Percentiles rank a stretch among this genome's conserved stretches.
Conservation (phyloP, 2,329 filamentous ascomycete genomes). For the Phyllosticta capitalensis region DNA sequence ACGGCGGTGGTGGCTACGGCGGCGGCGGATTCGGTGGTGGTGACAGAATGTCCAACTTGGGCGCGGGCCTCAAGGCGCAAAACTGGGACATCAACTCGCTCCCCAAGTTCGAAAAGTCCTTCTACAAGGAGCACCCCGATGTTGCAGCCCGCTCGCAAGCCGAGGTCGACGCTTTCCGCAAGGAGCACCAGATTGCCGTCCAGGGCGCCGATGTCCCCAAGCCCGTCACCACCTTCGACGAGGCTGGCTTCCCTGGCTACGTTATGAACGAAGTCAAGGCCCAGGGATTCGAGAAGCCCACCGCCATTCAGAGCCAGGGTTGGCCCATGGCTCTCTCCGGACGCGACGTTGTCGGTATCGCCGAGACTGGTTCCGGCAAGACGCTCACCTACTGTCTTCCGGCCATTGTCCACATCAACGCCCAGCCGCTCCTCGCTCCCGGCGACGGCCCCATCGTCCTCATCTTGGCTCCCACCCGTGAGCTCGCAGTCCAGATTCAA, state of each 20-base stretch:
- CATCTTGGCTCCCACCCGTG: slow-evolving; percentile 90
- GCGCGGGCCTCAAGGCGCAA: slow-evolving; percentile 77
- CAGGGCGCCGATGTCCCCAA: slow-evolving; percentile 75
- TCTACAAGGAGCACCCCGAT: slow-evolving; percentile 90
- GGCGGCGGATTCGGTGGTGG: slow-evolving; percentile 55
- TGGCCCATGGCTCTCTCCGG: slow-evolving; percentile 99
- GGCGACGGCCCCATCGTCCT: slow-evolving; percentile 96
- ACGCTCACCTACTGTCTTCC: slow-evolving; percentile 97
- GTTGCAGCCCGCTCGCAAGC: slow-evolving; percentile 64
- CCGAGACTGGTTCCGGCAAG: slow-evolving; percentile 98
- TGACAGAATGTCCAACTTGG: slow-evolving; percentile 90
- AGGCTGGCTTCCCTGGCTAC: slow-evolving; percentile 92
- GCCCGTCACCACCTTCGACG: slow-evolving; percentile 93
- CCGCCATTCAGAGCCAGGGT: slow-evolving; percentile 93
- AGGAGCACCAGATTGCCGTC: slow-evolving; percentile 74
- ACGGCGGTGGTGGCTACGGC: slow-evolving; percentile 27
- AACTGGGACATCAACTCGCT: slow-evolving; percentile 71
- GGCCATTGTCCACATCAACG: slow-evolving; percentile 98
- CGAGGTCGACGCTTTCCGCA: slow-evolving; percentile 84
- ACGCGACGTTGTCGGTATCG: slow-evolving; percentile 97
- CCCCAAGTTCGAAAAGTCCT: slow-evolving; percentile 98
- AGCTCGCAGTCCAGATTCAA: slow-evolving; percentile 97
- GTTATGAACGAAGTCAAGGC: slow-evolving; percentile 99
- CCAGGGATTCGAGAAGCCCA: slow-evolving; percentile 88
- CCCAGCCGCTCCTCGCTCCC: slow-evolving; percentile 87